Base-by-base conservation (phyloP, 2,329 filamentous ascomycete genomes). In the Sclerotinia sclerotiorum region DNA sequence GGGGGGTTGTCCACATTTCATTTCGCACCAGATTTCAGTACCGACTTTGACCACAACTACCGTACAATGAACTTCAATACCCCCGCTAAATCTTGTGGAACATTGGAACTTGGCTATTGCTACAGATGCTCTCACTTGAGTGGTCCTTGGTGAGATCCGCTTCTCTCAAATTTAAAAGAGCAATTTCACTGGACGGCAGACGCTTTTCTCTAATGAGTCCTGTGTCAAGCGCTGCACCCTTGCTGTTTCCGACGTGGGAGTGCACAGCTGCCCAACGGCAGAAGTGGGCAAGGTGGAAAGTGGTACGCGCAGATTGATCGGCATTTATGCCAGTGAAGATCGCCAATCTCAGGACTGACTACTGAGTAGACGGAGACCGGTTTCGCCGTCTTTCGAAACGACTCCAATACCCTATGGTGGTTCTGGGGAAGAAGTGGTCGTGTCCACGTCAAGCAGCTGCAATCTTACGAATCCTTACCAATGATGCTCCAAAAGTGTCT, bases 21-120 rank as follows among this genome's bases (percentile, higher is more conserved):
- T 62, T 49, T 61, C 35, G 46, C 46, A 62, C 46, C 58, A 62
- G 58, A 62, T 62, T 62, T 62, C 58, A 62, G 58, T 62, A 62
- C 58, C 58, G 58, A 62, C 29, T 62, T 39, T 7, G 44, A 8
- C 46, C 5, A 17, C 21, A 63, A 51, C 60, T 63, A 63, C 46
- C 60, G 46, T 27, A 63, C 29, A 39, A 39, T 51, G 32, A 3
- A 48, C 29, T 49, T 29, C 29, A 35, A 8, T 24, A 7, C 58
- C 58, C 60, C 60, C 24, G 46, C 60, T 39, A 51, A 39, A 7
- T 51, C 2, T 21, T 51, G 60, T 63, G 60, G 39, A 51, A 63
- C 60, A 29, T 24, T 49, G 32, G 15, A 19, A 19, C n/a, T 52
- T n/a, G 21, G 3, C 13, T 39, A 29, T 49, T 17, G 39, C 19